A percentile compares a stretch with the other conserved stretches of the same genome.
These are phyloP conservation scores for Macrolepiota albuminosa DNA, from an alignment of 768 basidiomycete genomes.

Conservation along the genomic window DNA sequence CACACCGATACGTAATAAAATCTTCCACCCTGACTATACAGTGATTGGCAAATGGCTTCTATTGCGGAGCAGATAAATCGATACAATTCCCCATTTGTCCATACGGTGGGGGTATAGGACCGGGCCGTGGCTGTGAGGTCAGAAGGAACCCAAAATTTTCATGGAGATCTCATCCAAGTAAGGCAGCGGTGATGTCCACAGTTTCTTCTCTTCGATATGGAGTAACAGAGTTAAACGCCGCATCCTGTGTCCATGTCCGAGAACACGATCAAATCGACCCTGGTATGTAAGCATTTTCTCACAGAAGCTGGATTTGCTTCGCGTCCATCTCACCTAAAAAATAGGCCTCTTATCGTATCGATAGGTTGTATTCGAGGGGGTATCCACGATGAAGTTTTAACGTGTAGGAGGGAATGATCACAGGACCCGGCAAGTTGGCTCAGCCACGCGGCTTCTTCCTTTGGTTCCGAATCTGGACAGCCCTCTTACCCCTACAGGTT, in stretches of 20 bases:
- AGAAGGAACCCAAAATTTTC: conserved; percentile 1
- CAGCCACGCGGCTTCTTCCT: conserved; percentile 15
- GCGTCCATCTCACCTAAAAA: background rate
- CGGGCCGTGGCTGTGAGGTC: conserved; percentile 18
- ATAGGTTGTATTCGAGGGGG: background rate
- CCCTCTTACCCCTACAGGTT: conserved; percentile 29
- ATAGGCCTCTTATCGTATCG: background rate
- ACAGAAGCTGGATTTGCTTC: background rate
- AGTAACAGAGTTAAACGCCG: conserved; percentile 28
- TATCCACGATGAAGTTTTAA: background rate
- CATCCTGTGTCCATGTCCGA: conserved; percentile 12
- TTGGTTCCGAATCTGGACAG: conserved; percentile 25
- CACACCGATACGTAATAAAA: conserved; percentile 5
- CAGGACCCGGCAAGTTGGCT: conserved; percentile 21
- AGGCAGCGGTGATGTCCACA: too few species aligned
- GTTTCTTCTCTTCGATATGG: too few species aligned
- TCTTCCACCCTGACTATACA: conserved; percentile 7
- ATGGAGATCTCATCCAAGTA: conserved; percentile 5
- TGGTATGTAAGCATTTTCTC: background rate
- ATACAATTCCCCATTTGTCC: conserved; percentile 16
- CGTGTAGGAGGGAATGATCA: conserved; percentile 16
- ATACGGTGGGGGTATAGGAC: conserved; percentile 18
- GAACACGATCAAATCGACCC: conserved; percentile 9
- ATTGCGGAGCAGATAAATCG: conserved; percentile 7
- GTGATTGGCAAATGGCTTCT: conserved; percentile 16